Percentiles rank a stretch among this genome's conserved stretches.
phyloP scores from a whole-genome alignment of 345 rosid species.

The Pseudoturritis turrita region DNA sequence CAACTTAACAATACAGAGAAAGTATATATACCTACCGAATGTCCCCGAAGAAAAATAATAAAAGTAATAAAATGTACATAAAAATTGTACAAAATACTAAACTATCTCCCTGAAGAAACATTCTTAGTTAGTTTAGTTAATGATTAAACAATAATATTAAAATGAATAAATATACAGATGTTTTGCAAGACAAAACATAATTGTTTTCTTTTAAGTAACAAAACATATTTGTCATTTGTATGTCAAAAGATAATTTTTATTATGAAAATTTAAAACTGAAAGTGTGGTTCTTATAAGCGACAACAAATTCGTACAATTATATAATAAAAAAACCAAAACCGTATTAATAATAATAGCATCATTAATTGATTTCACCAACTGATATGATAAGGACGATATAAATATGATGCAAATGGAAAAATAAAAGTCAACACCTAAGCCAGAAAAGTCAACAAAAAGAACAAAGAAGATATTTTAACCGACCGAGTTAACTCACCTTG shows the following conservation, averaged over 20 bases:
- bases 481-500: constrained; percentile 58
- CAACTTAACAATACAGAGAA: too few species aligned
- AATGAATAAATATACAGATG: too few species aligned
- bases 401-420: not conserved
- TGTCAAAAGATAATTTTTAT: not conserved
- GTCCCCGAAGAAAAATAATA: too few species aligned
- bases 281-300: not conserved
- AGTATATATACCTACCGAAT: too few species aligned
- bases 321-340: not conserved
- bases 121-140: too few species aligned
- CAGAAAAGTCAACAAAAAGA: constrained; percentile 15
- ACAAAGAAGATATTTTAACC: not conserved
- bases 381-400: not conserved
- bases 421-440: not conserved
- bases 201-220: too few species aligned
- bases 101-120: too few species aligned
- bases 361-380: constrained; percentile 14
- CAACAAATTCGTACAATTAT: not conserved
- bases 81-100: too few species aligned
- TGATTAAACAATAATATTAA: too few species aligned
- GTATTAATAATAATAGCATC: not conserved
- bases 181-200: too few species aligned
- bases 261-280: not conserved
- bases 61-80: too few species aligned
- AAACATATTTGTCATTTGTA: too few species aligned